Evolutionary conservation across 2,329 filamentous ascomycete species (phyloP).

Genomic region (Cladosporium sp.): DNA sequence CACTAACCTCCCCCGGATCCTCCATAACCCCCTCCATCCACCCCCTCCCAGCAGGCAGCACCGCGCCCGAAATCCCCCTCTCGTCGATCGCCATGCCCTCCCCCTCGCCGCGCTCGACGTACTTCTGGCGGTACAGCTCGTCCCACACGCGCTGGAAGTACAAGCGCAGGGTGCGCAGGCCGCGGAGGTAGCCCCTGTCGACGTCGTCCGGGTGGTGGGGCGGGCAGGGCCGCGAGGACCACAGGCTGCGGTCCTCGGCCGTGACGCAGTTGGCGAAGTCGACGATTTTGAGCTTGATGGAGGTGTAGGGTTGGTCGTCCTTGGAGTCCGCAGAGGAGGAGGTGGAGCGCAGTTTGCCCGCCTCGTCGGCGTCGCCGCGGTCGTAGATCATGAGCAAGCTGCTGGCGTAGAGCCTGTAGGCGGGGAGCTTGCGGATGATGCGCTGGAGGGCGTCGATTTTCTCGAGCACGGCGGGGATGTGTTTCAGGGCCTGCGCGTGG

Average conservation of each 20-base stretch:
- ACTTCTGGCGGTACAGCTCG: conserved; percentile 50
- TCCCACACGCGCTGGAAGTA: conserved; percentile 86
- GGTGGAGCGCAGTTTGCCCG: conserved; percentile 39
- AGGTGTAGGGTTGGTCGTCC: conserved; percentile 17
- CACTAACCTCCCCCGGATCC: conserved; percentile 23
- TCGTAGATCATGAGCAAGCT: conserved; percentile 95
- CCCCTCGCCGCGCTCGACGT: conserved; percentile 29
- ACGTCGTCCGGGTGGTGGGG: conserved; percentile 73
- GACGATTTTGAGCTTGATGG: conserved; percentile 90
- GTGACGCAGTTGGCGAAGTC: conserved; percentile 98
- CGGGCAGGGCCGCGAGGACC: conserved; percentile 54
- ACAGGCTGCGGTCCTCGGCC: conserved; percentile 61
- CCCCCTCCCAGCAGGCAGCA: conserved; percentile 18
- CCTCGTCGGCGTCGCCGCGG: conserved; percentile 58
- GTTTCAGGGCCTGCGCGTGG: conserved; percentile 69
- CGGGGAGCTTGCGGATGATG: conserved; percentile 71
- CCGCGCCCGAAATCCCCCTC: conserved; percentile 20
- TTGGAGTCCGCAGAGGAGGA: no score
- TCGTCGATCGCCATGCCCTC: conserved; percentile 31
- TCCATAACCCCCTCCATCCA: conserved; percentile 23
- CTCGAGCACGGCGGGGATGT: conserved; percentile 79
- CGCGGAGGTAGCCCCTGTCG: conserved; percentile 83
- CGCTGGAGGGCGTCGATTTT: conserved; percentile 78
- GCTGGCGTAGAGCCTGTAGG: conserved; percentile 92
- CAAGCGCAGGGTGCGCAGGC: conserved; percentile 66